Conservation (phyloP, 2,329 filamentous ascomycete species). For the Botrytis fabae region DNA sequence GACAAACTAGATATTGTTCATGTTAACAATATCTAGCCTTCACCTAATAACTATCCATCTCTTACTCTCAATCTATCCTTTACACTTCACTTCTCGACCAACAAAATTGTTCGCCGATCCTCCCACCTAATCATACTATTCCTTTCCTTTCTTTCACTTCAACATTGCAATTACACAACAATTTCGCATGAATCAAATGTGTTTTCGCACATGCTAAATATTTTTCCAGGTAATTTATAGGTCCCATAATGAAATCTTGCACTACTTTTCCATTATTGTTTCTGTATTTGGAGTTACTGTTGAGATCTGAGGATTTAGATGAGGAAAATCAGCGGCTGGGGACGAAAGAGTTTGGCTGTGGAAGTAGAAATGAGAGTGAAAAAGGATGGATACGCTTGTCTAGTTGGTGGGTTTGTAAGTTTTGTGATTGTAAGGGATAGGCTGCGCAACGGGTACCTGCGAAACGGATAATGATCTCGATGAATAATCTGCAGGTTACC, state of each 20-base stretch:
- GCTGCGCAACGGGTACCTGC: too few species aligned
- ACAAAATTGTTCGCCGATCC: neutral
- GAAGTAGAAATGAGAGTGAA: neutral
- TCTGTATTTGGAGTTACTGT: neutral
- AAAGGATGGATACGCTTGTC: conserved; percentile 9
- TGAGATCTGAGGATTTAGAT: neutral
- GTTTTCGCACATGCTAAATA: neutral
- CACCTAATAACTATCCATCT: neutral
- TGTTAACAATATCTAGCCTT: too few species aligned
- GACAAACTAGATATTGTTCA: too few species aligned
- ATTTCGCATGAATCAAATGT: neutral
- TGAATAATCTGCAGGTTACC: too few species aligned
- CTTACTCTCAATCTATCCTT: neutral
- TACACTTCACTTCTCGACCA: neutral
- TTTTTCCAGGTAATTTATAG: neutral
- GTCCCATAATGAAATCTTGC: neutral
- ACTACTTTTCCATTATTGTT: neutral
- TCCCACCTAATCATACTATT: neutral
- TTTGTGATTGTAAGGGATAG: too few species aligned
- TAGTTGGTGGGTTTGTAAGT: neutral
- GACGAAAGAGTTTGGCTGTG: neutral
- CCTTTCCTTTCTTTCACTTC: neutral
- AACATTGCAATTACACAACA: neutral
- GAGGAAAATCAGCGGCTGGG: neutral
- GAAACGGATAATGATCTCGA: too few species aligned